Conservation (phyloP, 2,329 filamentous ascomycete genomes). For the Colletotrichum sp. region DNA sequence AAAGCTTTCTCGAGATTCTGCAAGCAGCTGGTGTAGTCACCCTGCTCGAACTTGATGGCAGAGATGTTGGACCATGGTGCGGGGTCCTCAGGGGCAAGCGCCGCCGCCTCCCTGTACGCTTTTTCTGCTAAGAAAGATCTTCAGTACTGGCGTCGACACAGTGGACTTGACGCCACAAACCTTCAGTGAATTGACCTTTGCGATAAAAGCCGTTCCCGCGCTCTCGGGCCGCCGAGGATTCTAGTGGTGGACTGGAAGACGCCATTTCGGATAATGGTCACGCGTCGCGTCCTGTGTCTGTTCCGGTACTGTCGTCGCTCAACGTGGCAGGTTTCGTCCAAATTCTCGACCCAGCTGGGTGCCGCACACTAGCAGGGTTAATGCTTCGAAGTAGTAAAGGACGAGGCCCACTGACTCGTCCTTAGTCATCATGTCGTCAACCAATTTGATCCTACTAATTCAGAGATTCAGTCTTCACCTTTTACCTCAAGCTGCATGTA, state of each 20-base stretch:
- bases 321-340: neutral
- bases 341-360: neutral
- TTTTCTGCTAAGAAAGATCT: neutral
- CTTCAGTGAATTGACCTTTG: neutral
- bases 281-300: neutral
- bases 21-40: constrained; percentile 20
- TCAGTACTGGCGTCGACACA: no score
- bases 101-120: neutral
- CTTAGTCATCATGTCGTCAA: neutral
- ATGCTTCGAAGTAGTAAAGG: neutral
- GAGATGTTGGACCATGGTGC: constrained; percentile 23
- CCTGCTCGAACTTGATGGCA: constrained; percentile 25
- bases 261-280: neutral
- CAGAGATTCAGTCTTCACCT: neutral
- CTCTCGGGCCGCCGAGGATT: neutral
- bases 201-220: neutral
- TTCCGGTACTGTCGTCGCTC: neutral
- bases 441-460: neutral
- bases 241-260: neutral
- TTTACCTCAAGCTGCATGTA: neutral
- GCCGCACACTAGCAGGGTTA: neutral
- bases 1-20: constrained; percentile 1
- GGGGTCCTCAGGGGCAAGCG: neutral
- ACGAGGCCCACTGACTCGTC: neutral
- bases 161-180: neutral